A percentile compares a stretch with the other conserved stretches of the same genome.
Conservation (phyloP, 2,329 filamentous ascomycete genomes). For the Neonectria hederae region DNA sequence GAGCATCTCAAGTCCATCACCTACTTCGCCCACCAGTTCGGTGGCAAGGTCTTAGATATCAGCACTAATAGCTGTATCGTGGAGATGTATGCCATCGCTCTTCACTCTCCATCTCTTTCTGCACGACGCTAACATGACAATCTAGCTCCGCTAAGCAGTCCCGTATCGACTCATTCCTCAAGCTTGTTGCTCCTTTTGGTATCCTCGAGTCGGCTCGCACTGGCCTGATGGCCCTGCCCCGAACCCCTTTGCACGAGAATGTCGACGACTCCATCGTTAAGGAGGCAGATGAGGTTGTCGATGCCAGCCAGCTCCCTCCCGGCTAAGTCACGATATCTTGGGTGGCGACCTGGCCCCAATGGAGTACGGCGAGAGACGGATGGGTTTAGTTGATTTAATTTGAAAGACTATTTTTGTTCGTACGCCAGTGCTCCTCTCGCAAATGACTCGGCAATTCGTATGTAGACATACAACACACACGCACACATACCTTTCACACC, state of each 20-base stretch:
- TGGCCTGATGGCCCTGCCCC: constrained; percentile 94
- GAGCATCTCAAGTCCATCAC: constrained; percentile 97
- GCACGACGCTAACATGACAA: constrained; percentile 36
- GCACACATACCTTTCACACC: constrained; percentile 16
- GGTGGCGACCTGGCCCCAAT: constrained; percentile 27
- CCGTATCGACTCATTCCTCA: constrained; percentile 97
- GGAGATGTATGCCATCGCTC: constrained; percentile 76
- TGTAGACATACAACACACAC: constrained; percentile 27
- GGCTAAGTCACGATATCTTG: constrained; percentile 64
- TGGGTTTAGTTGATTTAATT: constrained; percentile 42
- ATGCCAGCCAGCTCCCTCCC: constrained; percentile 91
- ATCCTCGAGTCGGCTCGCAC: constrained; percentile 96
- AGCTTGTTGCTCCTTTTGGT: constrained; percentile 92
- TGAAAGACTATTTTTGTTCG: constrained; percentile 42
- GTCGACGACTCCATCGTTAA: constrained; percentile 76
- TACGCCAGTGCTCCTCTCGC: constrained; percentile 37
- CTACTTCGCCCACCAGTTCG: constrained; percentile 96
- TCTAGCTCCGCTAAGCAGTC: constrained; percentile 86
- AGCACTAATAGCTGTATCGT: constrained; percentile 99
- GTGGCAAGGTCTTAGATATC: constrained; percentile 96
- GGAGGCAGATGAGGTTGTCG: constrained; percentile 94
- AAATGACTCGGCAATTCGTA: constrained; percentile 22
- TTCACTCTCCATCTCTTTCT: neutral
- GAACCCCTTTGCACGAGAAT: constrained; percentile 83
- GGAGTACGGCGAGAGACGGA: constrained; percentile 43